Evolutionary conservation across 2,329 filamentous ascomycete genomes (phyloP).

Genomic region (Grosmannia penicillata): DNA sequence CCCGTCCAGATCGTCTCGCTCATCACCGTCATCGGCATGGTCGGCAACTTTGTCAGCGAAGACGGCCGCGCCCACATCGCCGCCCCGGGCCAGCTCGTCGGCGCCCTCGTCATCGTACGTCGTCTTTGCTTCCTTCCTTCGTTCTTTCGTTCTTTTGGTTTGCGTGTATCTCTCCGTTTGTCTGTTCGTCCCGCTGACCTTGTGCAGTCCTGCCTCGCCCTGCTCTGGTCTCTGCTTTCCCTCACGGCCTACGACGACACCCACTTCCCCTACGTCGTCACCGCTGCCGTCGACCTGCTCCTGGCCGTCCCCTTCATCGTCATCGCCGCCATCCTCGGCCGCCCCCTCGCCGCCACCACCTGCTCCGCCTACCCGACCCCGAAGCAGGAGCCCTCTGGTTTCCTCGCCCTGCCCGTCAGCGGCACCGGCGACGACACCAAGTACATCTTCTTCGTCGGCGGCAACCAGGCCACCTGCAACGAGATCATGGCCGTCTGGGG

Average conservation of each 20-base stretch:
- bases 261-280: slow-evolving; percentile 67
- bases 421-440: neutral
- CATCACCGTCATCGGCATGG: slow-evolving; percentile 64
- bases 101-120: slow-evolving; percentile 66
- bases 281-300: slow-evolving; percentile 47
- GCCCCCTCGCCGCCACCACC: slow-evolving; percentile 63
- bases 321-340: slow-evolving; percentile 62
- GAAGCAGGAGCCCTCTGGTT: slow-evolving; percentile 27
- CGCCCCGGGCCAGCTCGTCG: slow-evolving; percentile 60
- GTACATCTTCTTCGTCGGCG: slow-evolving; percentile 33
- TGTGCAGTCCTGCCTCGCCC: slow-evolving; percentile 60
- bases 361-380: slow-evolving; percentile 40
- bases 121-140: neutral
- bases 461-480: slow-evolving; percentile 52
- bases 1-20: slow-evolving; percentile 57
- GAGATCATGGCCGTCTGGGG: slow-evolving; percentile 85
- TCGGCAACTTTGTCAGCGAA: slow-evolving; percentile 66
- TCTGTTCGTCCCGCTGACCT: slow-evolving; percentile 9
- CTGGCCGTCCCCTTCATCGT: slow-evolving; percentile 67
- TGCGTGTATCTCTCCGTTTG: neutral
- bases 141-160: too few species aligned
- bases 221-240: slow-evolving; percentile 61
- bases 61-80: slow-evolving; percentile 52
- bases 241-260: slow-evolving; percentile 25
- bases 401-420: slow-evolving; percentile 26